Evolutionary conservation across 164 flowering plant species (phyloP), one percentile per base, ranked within the genome.

Genomic region (Brasenia schreberi): DNA sequence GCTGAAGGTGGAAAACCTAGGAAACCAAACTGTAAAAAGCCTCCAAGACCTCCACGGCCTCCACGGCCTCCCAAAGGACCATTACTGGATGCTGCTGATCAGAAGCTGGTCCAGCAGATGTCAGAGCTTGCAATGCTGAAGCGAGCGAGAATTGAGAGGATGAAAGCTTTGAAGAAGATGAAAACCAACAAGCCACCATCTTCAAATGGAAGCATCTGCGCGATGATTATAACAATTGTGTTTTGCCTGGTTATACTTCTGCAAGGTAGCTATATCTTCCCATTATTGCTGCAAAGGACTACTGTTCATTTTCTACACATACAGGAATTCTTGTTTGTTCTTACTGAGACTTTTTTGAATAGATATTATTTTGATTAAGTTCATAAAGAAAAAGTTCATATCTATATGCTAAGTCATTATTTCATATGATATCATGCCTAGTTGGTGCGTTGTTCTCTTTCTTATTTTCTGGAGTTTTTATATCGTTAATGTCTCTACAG

Each of bases 21-120:
- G 33, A 79, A 80, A 65, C 64, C 65, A 3, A 70, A 77, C 53
- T 70, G 78, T 64, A 87, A 85, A 71, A 83, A 81, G 71, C 65
- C 83, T n/a, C 78, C 86, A 0, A 87, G 79, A 59, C 93, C 93
- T 69, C 94, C 92, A 33, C 78, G 88, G 10, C 93, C 93, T 69
- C 94, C 92, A 33, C 78, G 88, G 10, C 92, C 97, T 19, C 92
- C 90, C 4, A 78, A 77, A 71, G 86, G 82, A 9, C 83, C 86
- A 4, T 83, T 85, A 7, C 63, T 87, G 75, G 90, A 87, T 80
- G 82, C 85, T 16, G 82, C 86, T 7, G 96, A 90, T 66, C 78
- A 76, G 81, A 90, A 84, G 75, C 71, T 86, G 42, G 76, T 87
- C 7, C 76, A 69, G 66, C 93, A 86, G 75, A 69, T 90, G 6